These are phyloP conservation scores for Colletotrichum sojae DNA, from an alignment of 2,329 filamentous ascomycete genomes.

Conservation along the genomic window DNA sequence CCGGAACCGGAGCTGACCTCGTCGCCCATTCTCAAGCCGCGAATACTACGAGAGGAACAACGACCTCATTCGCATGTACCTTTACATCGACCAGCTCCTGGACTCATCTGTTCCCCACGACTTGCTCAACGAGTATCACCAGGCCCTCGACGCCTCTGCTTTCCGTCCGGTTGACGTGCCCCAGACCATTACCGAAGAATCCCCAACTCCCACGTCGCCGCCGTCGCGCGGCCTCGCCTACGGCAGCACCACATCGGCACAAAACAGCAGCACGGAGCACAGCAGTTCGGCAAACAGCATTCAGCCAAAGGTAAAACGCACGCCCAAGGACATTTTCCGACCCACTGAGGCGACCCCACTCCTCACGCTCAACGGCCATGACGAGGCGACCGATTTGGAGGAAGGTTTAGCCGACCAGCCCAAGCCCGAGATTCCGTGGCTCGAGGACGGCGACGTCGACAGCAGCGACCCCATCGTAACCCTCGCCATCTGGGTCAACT, in stretches of 20 bases:
- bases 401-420: slow-evolving; percentile 54
- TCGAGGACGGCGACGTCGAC: slow-evolving; percentile 80
- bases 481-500: slow-evolving; percentile 90
- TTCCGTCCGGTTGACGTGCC: slow-evolving; percentile 74
- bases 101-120: slow-evolving; percentile 95
- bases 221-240: slow-evolving; percentile 40
- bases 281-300: slow-evolving; percentile 41
- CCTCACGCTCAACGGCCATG: slow-evolving; percentile 62
- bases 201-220: slow-evolving; percentile 52
- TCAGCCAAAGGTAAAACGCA: slow-evolving; percentile 77
- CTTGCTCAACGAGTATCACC: slow-evolving; percentile 87
- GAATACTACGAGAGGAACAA: slow-evolving; percentile 93
- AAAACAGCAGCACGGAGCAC: slow-evolving; percentile 40
- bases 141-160: slow-evolving; percentile 70
- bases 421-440: slow-evolving; percentile 75
- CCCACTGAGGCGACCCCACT: slow-evolving; percentile 78
- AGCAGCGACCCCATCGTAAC: slow-evolving; percentile 82
- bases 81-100: slow-evolving; percentile 91
- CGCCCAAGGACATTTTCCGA: slow-evolving; percentile 89
- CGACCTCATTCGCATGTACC: slow-evolving; percentile 88
- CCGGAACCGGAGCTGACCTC: slow-evolving; percentile 16
- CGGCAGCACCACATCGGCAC: slow-evolving; percentile 34
- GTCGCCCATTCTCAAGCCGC: slow-evolving; percentile 62
- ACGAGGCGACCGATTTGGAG: slow-evolving; percentile 47
- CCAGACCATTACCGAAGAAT: slow-evolving; percentile 82